Base-by-base conservation (phyloP, 495 filamentous ascomycete species). In the Parmelia sp. region DNA sequence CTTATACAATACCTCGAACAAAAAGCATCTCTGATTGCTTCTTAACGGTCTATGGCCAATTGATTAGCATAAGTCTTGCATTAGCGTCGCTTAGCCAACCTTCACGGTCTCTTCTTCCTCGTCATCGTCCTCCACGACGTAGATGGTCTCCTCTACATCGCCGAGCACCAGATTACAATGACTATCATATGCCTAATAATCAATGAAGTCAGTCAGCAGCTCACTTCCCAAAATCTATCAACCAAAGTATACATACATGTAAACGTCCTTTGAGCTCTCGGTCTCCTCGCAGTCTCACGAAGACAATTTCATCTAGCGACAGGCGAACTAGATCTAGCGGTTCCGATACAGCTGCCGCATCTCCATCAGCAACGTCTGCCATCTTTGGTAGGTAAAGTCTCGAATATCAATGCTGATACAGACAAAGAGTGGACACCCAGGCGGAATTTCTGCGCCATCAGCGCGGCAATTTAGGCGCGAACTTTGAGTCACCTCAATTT, bases 11-110 rank as follows among this genome's bases (percentile, higher is more conserved):
- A 96, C 93, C 94, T 88, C 94, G 80, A 33, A 98, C 94, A 71
- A 99, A 99, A n/a, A 99, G 78, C 94, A 97, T 99, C 73, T 97
- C 95, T 49, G 91, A 92, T 71, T 96, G 93, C 77, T 95, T 96
- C 75, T 91, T 94, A 62, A 92, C 86, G 15, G 91, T 96, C 92
- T 96, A 66, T n/a, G 42, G 42, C 23, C 15, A 65, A 40, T 45
- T 74, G 75, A 69, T 76, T 75, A 60, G 31, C 39, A 42, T n/a
- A 61, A 47, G 23, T 61, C 23, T 40, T 53, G 35, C 29, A 40
- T 4, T 39, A 35, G 29, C 21, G 11, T 33, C n/a, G 37, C 44
- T 36, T 11, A 39, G 33, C 57, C 40, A 31, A 90, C 80, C 72
- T 80, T 82, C 55, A 85, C 74, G 29, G 73, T 79, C 71, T 92